Base-by-base conservation (phyloP, 1,284 basidiomycete genomes). In the Leccinum idahoense region DNA sequence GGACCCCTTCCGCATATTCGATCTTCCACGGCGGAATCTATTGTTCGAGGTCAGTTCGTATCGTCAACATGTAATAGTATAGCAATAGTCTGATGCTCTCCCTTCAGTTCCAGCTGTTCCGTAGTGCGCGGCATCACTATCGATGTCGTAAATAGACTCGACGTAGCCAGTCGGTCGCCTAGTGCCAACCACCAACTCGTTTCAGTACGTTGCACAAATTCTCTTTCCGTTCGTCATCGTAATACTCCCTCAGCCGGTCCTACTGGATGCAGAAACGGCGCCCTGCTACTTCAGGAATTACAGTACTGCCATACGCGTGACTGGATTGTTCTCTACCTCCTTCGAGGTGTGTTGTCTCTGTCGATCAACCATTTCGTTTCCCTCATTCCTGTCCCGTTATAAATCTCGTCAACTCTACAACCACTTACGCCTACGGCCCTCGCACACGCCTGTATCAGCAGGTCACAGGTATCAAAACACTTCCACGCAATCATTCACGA, bases 391-490 rank as follows among this genome's bases (percentile, higher is more conserved):
- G 5, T 46, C 15, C 68, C 86, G 89, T 86, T 2, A 83, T 87
- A 65, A 84, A 83, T 63, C 82, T 93, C 62, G 88, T 95, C 67
- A 87, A 95, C 77, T 93, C 91, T 1, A 88, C 89, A 1, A 88
- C 89, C 0, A 74, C 85, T 2, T 92, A 92, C 73, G 73, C 79
- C 14, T 97, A 97, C 73, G 89, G 93, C 69, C 73, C 88, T 10
- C 81, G 85, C 32, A 89, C 89, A 4, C 85, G 85, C 70, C 89
- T 87, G 1, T 98, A 95, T 75, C 77, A 89, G 58, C 96, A 98
- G 72, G 88, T 91, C 23, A 23, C 23, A 23, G 23, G 23, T 23
- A 23, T 23, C 23, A 23, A 23, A 23, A 23, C 23, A 23, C 67
- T 23, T 23, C 23, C 23, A 23, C 23, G 23, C 23, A 23, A 23